Evolutionary conservation across 495 filamentous ascomycete species (phyloP).

Genomic region (Penicillium cosmopolitanum): DNA sequence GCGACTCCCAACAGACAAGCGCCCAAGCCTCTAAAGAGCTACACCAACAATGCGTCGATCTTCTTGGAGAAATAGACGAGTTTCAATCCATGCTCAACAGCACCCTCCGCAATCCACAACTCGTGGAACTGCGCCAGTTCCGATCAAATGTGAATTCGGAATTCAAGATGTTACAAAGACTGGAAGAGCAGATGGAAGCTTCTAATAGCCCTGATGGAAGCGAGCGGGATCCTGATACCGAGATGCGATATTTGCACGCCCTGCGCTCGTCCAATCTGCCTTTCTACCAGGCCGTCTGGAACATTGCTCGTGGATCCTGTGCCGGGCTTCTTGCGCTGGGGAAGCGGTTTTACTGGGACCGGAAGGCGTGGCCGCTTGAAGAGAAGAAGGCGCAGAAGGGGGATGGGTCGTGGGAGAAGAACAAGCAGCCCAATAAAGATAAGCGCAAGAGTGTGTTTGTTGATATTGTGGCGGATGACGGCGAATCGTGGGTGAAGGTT

Average conservation of each 20-base stretch:
- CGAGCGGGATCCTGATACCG: conserved; percentile 24
- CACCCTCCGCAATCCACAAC: conserved; percentile 50
- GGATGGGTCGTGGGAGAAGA: conserved; percentile 20
- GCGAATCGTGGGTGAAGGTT: conserved; percentile 64
- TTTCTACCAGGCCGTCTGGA: conserved; percentile 61
- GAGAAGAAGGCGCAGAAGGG: conserved; percentile 21
- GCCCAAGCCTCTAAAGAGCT: conserved; percentile 32
- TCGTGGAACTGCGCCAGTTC: conserved; percentile 57
- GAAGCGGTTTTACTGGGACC: conserved; percentile 59
- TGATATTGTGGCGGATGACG: conserved; percentile 57
- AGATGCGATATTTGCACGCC: conserved; percentile 43
- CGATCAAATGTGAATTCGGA: conserved; percentile 53
- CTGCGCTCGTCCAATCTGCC: conserved; percentile 61
- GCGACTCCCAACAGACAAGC: conserved; percentile 12
- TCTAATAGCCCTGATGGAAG: conserved; percentile 9
- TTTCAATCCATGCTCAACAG: conserved; percentile 48
- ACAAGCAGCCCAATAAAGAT: conserved; percentile 37
- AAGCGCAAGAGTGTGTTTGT: conserved; percentile 50
- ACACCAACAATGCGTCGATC: conserved; percentile 41
- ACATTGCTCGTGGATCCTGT: conserved; percentile 50
- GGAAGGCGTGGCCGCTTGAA: conserved; percentile 6
- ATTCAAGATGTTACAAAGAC: conserved; percentile 51
- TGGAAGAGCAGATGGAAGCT: conserved; percentile 34
- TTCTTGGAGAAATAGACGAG: conserved; percentile 52
- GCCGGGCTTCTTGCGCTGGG: conserved; percentile 53